Conservation (phyloP, 2,329 filamentous ascomycete species). For the Whalleya microplaca region DNA sequence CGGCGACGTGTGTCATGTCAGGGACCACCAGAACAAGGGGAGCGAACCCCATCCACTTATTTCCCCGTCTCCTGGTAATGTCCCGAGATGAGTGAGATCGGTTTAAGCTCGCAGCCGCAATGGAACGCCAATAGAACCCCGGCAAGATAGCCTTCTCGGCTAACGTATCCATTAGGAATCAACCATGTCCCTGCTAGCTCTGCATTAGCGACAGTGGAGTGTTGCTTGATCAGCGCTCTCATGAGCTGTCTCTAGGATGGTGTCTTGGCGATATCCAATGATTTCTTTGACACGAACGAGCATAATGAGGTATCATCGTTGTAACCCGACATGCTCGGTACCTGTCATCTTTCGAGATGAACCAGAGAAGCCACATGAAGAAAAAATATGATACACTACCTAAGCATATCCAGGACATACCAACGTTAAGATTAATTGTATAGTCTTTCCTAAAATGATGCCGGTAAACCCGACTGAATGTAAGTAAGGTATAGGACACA, state of each 20-base stretch:
- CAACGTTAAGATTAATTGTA: no score
- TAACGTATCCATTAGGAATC: neutral
- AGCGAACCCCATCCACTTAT: neutral
- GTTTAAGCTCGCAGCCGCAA: slow-evolving; percentile 28
- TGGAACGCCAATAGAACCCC: slow-evolving; percentile 4
- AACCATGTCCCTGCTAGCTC: neutral
- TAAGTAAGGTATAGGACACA: no score
- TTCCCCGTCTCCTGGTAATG: neutral
- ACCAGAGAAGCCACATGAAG: neutral
- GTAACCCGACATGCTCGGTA: neutral
- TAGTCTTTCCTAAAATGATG: no score
- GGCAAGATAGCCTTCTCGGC: slow-evolving; percentile 7
- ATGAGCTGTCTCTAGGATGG: neutral
- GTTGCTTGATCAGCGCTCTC: neutral
- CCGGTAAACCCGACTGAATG: no score
- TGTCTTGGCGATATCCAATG: neutral
- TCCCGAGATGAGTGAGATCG: slow-evolving; percentile 11
- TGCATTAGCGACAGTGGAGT: neutral
- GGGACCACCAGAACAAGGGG: neutral
- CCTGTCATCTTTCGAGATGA: neutral
- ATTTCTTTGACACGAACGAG: neutral
- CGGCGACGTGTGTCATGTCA: neutral
- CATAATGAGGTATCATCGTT: neutral
- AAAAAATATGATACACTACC: neutral
- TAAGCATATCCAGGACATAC: neutral